Percentiles rank a stretch among this genome's conserved stretches.
Evolutionary conservation across 768 basidiomycete species (phyloP).

Genomic region (Gloeopeniophorella convolvens): DNA sequence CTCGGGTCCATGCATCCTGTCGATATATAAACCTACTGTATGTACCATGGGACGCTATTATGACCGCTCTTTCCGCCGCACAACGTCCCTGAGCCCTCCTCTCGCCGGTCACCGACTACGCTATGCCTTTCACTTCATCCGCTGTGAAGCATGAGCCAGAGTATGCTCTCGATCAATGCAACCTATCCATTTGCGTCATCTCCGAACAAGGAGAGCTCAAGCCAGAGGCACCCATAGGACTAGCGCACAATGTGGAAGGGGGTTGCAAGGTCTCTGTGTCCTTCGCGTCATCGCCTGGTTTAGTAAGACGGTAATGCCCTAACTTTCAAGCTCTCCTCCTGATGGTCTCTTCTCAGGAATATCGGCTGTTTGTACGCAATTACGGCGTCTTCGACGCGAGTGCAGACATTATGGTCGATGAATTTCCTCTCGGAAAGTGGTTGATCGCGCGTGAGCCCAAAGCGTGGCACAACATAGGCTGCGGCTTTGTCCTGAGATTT

Average conservation of each 20-base stretch:
- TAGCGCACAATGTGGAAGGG: background rate
- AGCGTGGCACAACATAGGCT: constrained; percentile 6
- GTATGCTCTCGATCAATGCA: constrained; percentile 3
- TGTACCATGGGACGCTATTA: too few relatives aligned
- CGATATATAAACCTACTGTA: too few relatives aligned
- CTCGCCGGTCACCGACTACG: too few relatives aligned
- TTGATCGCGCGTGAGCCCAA: constrained; percentile 6
- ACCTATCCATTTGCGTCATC: constrained; percentile 5
- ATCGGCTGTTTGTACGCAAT: constrained; percentile 5
- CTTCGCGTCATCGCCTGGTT: too few relatives aligned
- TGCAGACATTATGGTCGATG: constrained; percentile 3
- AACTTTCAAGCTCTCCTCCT: too few relatives aligned
- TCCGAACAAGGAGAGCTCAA: constrained; percentile 9
- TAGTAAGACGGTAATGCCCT: too few relatives aligned
- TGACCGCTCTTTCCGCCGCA: background rate
- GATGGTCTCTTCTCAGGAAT: constrained; percentile 2
- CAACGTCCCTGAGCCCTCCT: too few relatives aligned
- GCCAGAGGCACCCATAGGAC: background rate
- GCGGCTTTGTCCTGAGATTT: constrained; percentile 10
- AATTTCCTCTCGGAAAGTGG: constrained; percentile 9
- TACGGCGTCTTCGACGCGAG: background rate
- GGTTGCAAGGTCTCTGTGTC: constrained; percentile 1
- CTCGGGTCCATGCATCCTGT: too few relatives aligned
- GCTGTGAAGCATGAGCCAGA: constrained; percentile 1
- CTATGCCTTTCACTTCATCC: too few relatives aligned